Base-by-base conservation (phyloP, 2,329 filamentous ascomycete species). In the Aspergillus pseudotamarii region DNA sequence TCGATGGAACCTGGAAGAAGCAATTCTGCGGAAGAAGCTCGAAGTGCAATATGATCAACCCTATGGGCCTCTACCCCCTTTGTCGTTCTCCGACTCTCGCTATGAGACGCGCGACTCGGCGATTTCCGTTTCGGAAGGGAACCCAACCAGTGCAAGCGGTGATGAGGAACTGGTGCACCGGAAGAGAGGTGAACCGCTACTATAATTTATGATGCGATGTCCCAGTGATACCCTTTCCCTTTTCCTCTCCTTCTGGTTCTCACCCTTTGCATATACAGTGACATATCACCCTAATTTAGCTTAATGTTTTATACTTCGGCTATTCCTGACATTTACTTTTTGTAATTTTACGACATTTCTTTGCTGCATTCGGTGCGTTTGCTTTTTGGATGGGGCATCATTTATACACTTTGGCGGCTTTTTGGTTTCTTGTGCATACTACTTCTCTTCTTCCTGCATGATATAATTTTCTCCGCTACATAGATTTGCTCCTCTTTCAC, bases 1-100 rank as follows among this genome's bases (percentile, higher is more conserved):
- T 26, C 74, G 78, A 34, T 82, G 80, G 80, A 71, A 72, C 55
- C 69, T 81, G 16, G 78, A 82, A 67, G 79, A 81, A 62, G 74
- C 76, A n/a, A 76, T 82, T 53, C 53, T 77, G 51, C 75, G 78
- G 14, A 76, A 73, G 32, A 76, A 73, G 45, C 68, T 81, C 12
- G 79, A 82, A 68, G 63, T 69, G 46, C 66, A 76, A 28, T 72
- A 76, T 54, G 75, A 74, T 10, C 67, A 73, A 50, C 67, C 68
- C 12, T 80, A 80, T 64, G 77, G 76, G 4, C 75, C 79, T 0
- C 65, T 82, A 23, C 79, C 80, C 10, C 72, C 72, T 14, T 62
- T 80, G 8, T 71, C 75, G 6, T 80, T 81, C 54, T 66, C 53
- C n/a, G 65, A 67, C 38, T 50, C 67, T 12, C 65, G 67, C 23